A percentile compares a stretch with the other conserved stretches of the same genome.
These are phyloP conservation scores for Ophiocordyceps polyrhachis-furcata DNA, from an alignment of 2,329 filamentous ascomycete genomes.

Conservation along the genomic window DNA sequence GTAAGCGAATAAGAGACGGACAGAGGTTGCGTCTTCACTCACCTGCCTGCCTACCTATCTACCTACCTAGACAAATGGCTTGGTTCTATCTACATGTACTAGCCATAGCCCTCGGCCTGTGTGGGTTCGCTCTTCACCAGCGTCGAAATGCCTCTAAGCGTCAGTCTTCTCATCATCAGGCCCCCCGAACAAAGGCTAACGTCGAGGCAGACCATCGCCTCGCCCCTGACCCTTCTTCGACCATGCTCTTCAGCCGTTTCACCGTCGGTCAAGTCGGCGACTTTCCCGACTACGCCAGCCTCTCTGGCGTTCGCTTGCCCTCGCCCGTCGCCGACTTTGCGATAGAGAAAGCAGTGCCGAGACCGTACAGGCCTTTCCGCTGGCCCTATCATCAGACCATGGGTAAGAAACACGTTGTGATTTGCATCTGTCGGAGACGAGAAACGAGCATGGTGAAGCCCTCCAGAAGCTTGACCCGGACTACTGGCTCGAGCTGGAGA, in stretches of 20 bases:
- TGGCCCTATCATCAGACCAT: constrained; percentile 78
- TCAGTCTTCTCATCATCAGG: too few species aligned
- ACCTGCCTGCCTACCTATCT: too few species aligned
- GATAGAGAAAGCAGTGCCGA: constrained; percentile 45
- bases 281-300: constrained; percentile 56
- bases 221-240: constrained; percentile 11
- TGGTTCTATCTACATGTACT: too few species aligned
- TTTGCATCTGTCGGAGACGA: too few species aligned
- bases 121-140: too few species aligned
- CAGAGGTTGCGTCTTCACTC: too few species aligned
- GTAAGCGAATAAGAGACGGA: too few species aligned
- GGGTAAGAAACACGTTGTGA: constrained; percentile 30
- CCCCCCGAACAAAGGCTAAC: too few species aligned
- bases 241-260: constrained; percentile 46
- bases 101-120: too few species aligned
- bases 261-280: constrained; percentile 52
- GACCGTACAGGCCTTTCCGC: constrained; percentile 60
- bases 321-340: constrained; percentile 42
- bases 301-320: constrained; percentile 56
- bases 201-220: constrained; percentile 12
- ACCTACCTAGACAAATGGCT: too few species aligned
- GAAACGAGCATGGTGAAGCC: constrained; percentile 27
- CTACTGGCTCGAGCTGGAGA: constrained; percentile 82
- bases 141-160: too few species aligned
- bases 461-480: constrained; percentile 61